These are phyloP conservation scores for Groenewaldozyma sp. DNA, from an alignment of 1,139 yeast genomes.

Conservation along the genomic window DNA sequence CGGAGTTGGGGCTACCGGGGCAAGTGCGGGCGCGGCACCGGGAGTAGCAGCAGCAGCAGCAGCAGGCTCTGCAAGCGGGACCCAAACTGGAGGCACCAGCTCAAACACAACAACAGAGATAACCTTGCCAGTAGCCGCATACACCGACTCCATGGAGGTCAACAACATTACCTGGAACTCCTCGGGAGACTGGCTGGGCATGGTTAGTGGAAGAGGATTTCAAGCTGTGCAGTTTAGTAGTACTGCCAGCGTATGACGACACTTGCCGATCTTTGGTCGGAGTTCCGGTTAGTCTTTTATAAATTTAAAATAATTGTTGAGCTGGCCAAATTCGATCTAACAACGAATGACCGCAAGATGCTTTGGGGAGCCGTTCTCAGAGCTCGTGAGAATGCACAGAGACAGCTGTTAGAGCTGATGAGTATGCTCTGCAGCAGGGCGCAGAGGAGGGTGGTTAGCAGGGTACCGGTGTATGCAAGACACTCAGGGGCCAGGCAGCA, in stretches of 20 bases:
- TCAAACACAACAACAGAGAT: constrained; percentile 8
- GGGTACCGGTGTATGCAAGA: too few species aligned
- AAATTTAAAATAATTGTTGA: too few species aligned
- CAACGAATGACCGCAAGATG: too few species aligned
- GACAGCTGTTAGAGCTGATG: not conserved
- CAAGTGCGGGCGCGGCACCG: constrained; percentile 10
- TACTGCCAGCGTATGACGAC: not conserved
- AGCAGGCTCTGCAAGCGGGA: constrained; percentile 4
- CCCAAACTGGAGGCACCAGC: not conserved
- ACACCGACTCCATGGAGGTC: constrained; percentile 55
- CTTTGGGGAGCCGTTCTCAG: not conserved
- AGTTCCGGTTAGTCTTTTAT: too few species aligned
- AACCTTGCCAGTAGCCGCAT: constrained; percentile 41
- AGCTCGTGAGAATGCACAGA: not conserved
- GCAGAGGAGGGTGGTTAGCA: not conserved
- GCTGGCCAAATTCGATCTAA: too few species aligned
- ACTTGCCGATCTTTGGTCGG: not conserved
- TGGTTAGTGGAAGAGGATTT: constrained; percentile 68
- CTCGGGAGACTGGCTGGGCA: constrained; percentile 73
- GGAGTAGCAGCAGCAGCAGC: constrained; percentile 1
- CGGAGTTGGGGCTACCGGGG: not conserved
- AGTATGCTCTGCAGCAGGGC: not conserved
- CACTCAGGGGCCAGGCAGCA: too few species aligned
- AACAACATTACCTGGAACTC: constrained; percentile 72
- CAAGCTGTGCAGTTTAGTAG: constrained; percentile 53